phyloP scores from a whole-genome alignment of 306 rosid genomes.

The Nissolia schottii region DNA sequence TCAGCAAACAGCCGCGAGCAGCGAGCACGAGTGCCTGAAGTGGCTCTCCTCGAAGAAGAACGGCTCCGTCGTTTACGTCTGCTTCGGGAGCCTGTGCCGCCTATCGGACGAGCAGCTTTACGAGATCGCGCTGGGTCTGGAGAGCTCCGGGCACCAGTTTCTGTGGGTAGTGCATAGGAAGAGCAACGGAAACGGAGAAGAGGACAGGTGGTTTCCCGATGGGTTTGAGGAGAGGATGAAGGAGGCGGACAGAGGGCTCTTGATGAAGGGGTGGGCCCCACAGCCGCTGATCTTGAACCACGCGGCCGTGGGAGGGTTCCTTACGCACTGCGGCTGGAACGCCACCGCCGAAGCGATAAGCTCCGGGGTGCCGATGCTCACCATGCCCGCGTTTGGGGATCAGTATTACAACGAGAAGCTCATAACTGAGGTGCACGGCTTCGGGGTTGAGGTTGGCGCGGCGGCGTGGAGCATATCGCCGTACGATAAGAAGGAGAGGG shows the following conservation, averaged over 20 bases:
- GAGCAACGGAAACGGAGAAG: too few relatives aligned
- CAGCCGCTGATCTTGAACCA: constrained; percentile 18
- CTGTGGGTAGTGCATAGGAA: too few relatives aligned
- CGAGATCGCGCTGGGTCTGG: constrained; percentile 12
- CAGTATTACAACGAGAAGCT: constrained; percentile 6
- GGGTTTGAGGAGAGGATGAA: constrained; percentile 2
- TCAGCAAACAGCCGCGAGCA: background rate
- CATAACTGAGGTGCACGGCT: constrained; percentile 6
- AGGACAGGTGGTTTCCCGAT: background rate
- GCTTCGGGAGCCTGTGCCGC: constrained; percentile 17
- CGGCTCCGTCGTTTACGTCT: constrained; percentile 26
- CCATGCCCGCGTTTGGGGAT: background rate
- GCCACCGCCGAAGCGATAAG: background rate
- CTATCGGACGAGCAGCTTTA: constrained; percentile 12
- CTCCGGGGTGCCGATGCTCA: constrained; percentile 10
- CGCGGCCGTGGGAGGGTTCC: background rate
- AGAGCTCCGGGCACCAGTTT: too few relatives aligned
- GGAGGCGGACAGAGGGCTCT: background rate
- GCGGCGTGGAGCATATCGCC: constrained; percentile 13
- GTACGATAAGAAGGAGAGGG: background rate
- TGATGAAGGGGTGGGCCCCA: constrained; percentile 15
- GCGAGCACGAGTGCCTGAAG: background rate
- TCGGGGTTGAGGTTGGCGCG: constrained; percentile 28
- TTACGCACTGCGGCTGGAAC: constrained; percentile 6
- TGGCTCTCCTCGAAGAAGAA: too few relatives aligned